A percentile compares a stretch with the other conserved stretches of the same genome.
Evolutionary conservation across 495 filamentous ascomycete species (phyloP).

Genomic region (Aspergillus indologenus): DNA sequence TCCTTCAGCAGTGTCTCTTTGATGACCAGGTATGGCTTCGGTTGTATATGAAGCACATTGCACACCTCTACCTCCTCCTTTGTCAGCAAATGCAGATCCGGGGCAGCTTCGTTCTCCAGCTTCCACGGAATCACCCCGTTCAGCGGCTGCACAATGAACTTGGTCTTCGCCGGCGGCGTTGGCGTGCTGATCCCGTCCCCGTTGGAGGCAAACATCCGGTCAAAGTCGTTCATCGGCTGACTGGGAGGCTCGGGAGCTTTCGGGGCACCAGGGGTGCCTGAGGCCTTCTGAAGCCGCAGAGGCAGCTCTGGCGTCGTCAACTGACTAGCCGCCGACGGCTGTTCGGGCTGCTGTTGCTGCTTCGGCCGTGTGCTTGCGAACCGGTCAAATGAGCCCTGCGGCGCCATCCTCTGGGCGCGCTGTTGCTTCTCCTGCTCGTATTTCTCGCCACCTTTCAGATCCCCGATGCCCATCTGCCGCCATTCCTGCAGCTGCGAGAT

Average conservation of each 20-base stretch:
- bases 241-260: slow-evolving; percentile 33
- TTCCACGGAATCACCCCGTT: slow-evolving; percentile 62
- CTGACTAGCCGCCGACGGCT: slow-evolving; percentile 64
- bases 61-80: slow-evolving; percentile 84
- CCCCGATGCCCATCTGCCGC: slow-evolving; percentile 77
- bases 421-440: slow-evolving; percentile 88
- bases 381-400: slow-evolving; percentile 77
- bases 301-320: slow-evolving; percentile 76
- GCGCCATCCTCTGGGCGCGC: slow-evolving; percentile 65
- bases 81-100: slow-evolving; percentile 81
- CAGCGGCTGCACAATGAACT: slow-evolving; percentile 45
- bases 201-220: slow-evolving; percentile 41
- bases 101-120: slow-evolving; percentile 69
- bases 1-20: slow-evolving; percentile 87
- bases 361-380: slow-evolving; percentile 59
- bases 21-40: slow-evolving; percentile 91
- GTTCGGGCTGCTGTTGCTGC: slow-evolving; percentile 59
- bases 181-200: slow-evolving; percentile 36
- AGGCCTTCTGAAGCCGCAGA: slow-evolving; percentile 50
- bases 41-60: slow-evolving; percentile 73
- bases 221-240: slow-evolving; percentile 39
- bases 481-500: slow-evolving; percentile 92
- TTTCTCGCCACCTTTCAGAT: slow-evolving; percentile 83
- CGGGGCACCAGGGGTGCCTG: slow-evolving; percentile 33
- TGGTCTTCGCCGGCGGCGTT: slow-evolving; percentile 41